Evolutionary conservation across 2,329 filamentous ascomycete genomes (phyloP).

Genomic region (Xylariaceae sp.): DNA sequence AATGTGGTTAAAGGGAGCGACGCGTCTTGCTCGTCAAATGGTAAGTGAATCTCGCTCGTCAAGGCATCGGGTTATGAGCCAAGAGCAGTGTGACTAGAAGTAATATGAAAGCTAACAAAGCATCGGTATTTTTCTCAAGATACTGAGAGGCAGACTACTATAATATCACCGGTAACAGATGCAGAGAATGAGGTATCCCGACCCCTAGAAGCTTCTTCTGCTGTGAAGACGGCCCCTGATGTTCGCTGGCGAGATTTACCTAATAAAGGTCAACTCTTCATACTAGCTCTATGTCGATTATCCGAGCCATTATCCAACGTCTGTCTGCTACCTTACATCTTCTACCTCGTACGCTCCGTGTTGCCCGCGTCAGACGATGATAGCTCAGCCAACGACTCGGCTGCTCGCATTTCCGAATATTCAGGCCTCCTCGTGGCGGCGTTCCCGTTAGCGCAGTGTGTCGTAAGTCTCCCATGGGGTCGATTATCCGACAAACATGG

Average conservation of each 20-base stretch:
- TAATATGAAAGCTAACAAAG: neutral
- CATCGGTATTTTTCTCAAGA: neutral
- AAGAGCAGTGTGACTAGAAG: neutral
- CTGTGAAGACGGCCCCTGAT: slow-evolving; percentile 14
- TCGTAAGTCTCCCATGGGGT: slow-evolving; percentile 75
- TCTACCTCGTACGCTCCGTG: slow-evolving; percentile 76
- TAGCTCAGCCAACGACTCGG: slow-evolving; percentile 49
- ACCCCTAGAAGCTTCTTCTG: neutral
- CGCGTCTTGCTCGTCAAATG: neutral
- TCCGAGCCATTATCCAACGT: slow-evolving; percentile 74
- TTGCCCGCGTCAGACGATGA: slow-evolving; percentile 44
- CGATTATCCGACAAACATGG: slow-evolving; percentile 63
- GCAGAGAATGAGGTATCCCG: slow-evolving; percentile 14
- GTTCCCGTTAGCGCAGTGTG: slow-evolving; percentile 73
- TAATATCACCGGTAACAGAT: neutral
- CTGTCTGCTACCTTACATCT: slow-evolving; percentile 71
- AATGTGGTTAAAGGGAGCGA: neutral
- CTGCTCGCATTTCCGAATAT: slow-evolving; percentile 66
- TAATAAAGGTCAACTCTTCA: slow-evolving; percentile 47
- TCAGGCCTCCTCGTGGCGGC: slow-evolving; percentile 72
- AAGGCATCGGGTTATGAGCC: neutral
- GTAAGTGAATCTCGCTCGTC: neutral
- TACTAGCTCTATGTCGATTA: slow-evolving; percentile 44
- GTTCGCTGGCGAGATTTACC: slow-evolving; percentile 46
- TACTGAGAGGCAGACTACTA: neutral